Base-by-base conservation (phyloP, 371 early-diverging fungal genomes). In the Apophysomyces variabilis region DNA sequence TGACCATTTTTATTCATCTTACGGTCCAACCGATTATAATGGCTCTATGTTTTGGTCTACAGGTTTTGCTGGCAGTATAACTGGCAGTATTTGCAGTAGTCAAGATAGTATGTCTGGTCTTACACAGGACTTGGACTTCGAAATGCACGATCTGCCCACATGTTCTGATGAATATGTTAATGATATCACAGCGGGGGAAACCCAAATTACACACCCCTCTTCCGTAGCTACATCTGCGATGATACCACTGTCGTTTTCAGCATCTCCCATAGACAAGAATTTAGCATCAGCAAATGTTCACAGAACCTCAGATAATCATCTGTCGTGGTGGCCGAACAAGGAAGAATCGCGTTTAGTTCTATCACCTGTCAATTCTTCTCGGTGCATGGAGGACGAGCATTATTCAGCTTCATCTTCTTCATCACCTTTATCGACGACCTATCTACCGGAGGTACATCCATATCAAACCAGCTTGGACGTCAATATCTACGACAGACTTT, bases 21-120 rank as follows among this genome's bases (percentile, higher is more conserved):
- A 65, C 21, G 50, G 47, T 35, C 61, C 71, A 3, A 21, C 54
- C 57, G 62, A 32, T 71, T 68, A 11, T 43, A 58, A 41, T 60
- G 68, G 21, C 54, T 7, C n/a, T 7, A 3, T 50, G 35, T n/a
- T 2, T 45, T 67, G 67, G 66, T 67, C 67, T 7, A 64, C 60
- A 18, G 61, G 50, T 4, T 38, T 67, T 7, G 54, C 71, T 37
- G 56, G 32, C 9, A 64, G 60, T 57, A 43, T 54, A 6, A 68
- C 67, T 56, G 63, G 46, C 46, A 65, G 65, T 61, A 38, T 36
- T 0, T 54, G 60, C 18, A 64, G 66, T n/a, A 72, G 72, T 43
- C 79, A 74, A 14, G 66, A 71, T n/a, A 74, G 76, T 32, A 74
- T 73, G 0, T 41, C 76, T 7, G 72, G 75, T 46, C 80, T 77